Conservation (phyloP, 306 rosid species). For the Fagus sylvatica region DNA sequence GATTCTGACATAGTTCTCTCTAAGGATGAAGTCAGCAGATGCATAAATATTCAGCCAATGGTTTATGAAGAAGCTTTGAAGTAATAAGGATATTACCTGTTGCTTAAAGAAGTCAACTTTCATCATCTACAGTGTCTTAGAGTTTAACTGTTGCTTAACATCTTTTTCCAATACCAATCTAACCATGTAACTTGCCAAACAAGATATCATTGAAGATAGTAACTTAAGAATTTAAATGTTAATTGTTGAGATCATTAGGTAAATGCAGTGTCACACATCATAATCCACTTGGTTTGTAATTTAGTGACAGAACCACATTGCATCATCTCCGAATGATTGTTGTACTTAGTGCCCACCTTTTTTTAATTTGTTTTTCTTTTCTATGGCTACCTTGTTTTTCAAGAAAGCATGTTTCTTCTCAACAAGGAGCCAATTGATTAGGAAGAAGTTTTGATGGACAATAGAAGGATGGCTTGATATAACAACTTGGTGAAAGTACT, state of each 20-base stretch:
- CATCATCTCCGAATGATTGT: background rate
- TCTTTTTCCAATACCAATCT: background rate
- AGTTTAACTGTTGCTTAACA: background rate
- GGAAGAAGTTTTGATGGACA: background rate
- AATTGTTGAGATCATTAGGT: background rate
- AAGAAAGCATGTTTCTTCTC: background rate
- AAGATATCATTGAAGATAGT: background rate
- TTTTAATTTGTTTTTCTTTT: background rate
- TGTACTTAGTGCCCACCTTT: background rate
- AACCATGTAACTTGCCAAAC: background rate
- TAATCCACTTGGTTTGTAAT: background rate
- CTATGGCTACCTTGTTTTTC: background rate
- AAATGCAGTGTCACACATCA: background rate
- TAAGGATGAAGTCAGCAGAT: background rate
- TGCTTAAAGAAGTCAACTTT: slow-evolving; percentile 1
- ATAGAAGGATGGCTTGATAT: background rate
- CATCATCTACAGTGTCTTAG: background rate
- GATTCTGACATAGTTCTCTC: slow-evolving; percentile 5
- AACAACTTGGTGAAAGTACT: background rate
- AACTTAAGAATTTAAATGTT: background rate
- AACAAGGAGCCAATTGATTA: background rate
- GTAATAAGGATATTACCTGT: background rate
- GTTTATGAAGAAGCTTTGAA: background rate
- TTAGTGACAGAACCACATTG: background rate
- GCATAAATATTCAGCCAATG: slow-evolving; percentile 3